phyloP scores from a whole-genome alignment of 2,329 filamentous ascomycete species.

The Claviceps pusilla region DNA sequence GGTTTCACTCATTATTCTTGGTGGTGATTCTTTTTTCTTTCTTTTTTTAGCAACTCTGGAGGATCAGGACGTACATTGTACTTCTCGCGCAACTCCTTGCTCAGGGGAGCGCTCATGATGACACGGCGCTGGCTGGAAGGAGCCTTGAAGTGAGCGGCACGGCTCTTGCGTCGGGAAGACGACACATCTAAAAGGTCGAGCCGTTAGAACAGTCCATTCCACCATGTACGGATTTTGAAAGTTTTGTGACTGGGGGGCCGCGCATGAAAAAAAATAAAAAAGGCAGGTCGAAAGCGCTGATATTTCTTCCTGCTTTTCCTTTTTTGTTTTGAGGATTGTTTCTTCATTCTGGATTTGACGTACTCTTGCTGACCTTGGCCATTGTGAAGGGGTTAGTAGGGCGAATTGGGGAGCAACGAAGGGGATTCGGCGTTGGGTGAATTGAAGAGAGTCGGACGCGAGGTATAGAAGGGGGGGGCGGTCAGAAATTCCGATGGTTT shows the following conservation, averaged over 20 bases:
- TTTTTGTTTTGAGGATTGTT: not conserved
- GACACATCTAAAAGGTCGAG: conserved; percentile 33
- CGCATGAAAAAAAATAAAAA: not conserved
- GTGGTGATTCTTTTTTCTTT: not conserved
- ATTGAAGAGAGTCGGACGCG: conserved; percentile 5
- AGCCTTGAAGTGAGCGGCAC: conserved; percentile 94
- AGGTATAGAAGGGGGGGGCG: not conserved
- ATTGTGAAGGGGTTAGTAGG: conserved; percentile 34
- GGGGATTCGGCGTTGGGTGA: conserved; percentile 19
- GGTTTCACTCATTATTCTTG: no score
- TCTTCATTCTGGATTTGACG: conserved; percentile 12
- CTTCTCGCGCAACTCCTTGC: conserved; percentile 96
- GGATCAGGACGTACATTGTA: conserved; percentile 62
- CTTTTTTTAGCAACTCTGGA: conserved; percentile 6
- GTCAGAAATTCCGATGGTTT: conserved; percentile 6
- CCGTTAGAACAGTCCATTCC: not conserved
- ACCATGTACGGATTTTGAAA: not conserved
- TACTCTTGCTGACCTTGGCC: conserved; percentile 55
- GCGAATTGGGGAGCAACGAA: conserved; percentile 11
- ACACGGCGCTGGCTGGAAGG: conserved; percentile 85
- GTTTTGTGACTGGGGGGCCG: no score
- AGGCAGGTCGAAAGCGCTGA: not conserved
- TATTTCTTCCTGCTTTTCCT: not conserved
- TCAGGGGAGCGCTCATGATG: conserved; percentile 93
- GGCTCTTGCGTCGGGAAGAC: conserved; percentile 93